Conservation (phyloP, 306 rosid species). For the Rosa persica region DNA sequence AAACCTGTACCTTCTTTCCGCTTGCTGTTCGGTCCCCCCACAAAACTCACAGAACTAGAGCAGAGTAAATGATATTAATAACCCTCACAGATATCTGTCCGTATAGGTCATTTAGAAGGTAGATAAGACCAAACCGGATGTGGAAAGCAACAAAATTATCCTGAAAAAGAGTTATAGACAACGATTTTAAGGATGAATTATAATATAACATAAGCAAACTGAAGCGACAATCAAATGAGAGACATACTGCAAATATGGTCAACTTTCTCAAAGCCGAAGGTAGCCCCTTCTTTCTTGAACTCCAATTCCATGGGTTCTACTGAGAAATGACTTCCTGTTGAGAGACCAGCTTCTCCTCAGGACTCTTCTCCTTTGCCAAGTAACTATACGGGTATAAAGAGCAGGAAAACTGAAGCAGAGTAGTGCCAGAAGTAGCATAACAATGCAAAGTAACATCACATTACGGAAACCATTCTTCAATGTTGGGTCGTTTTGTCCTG, state of each 20-base stretch:
- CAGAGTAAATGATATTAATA: background rate
- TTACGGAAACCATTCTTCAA: slow-evolving; percentile 76
- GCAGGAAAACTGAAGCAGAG: slow-evolving; percentile 84
- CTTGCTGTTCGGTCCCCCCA: slow-evolving; percentile 7
- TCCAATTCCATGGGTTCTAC: slow-evolving; percentile 43
- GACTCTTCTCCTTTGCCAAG: slow-evolving; percentile 49
- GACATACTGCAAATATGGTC: slow-evolving; percentile 13
- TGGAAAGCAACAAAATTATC: background rate
- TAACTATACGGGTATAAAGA: slow-evolving; percentile 50
- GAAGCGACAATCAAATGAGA: background rate
- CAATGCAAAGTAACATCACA: slow-evolving; percentile 68
- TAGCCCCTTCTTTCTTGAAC: slow-evolving; percentile 62
- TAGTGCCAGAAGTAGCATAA: slow-evolving; percentile 57
- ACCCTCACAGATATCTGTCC: background rate
- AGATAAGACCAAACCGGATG: background rate
- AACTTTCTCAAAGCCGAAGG: slow-evolving; percentile 61
- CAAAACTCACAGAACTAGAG: background rate
- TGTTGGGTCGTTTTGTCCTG: slow-evolving; percentile 55
- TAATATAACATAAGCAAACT: background rate
- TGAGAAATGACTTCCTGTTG: slow-evolving; percentile 70
- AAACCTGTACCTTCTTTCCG: slow-evolving; percentile 6
- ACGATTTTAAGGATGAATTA: background rate
- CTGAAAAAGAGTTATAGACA: background rate
- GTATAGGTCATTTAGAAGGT: background rate
- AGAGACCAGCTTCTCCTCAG: slow-evolving; percentile 70